A percentile compares a stretch with the other conserved stretches of the same genome.
Conservation (phyloP, 495 filamentous ascomycete species). For the Aspergillus asperescens region DNA sequence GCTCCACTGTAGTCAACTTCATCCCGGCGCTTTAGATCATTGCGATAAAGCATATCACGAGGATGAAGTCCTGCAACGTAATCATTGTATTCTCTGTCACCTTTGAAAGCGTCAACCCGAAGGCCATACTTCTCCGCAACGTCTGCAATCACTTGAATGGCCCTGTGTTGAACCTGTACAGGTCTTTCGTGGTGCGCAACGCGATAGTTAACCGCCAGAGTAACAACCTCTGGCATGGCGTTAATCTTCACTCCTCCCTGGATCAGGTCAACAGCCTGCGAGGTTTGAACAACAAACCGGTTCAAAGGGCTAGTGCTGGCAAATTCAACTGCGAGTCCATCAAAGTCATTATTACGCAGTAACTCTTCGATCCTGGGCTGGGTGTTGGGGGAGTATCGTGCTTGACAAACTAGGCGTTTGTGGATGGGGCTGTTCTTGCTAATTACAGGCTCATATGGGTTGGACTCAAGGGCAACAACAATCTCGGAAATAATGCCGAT, state of each 20-base stretch:
- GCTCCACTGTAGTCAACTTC: not conserved
- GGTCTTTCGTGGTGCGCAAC: not conserved
- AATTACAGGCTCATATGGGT: not conserved
- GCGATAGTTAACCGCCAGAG: not conserved
- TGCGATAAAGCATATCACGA: not conserved
- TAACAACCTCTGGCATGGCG: not conserved
- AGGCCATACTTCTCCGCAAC: not conserved
- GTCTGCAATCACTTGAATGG: not conserved
- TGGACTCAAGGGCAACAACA: not conserved
- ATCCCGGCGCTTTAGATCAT: not conserved
- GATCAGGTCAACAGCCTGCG: not conserved
- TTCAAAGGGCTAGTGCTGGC: not conserved
- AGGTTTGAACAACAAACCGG: not conserved
- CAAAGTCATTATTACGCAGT: not conserved
- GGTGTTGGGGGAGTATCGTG: not conserved
- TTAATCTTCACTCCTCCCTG: not conserved
- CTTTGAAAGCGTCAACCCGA: not conserved
- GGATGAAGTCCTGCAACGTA: not conserved
- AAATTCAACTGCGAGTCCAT: not conserved
- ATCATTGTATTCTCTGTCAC: not conserved
- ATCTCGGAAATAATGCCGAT: constrained; percentile 1
- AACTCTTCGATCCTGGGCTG: not conserved
- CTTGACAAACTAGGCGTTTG: not conserved
- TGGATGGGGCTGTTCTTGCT: not conserved
- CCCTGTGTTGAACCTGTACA: not conserved